Evolutionary conservation across 805 yeast species (phyloP).

Genomic region (Priceomyces medius): DNA sequence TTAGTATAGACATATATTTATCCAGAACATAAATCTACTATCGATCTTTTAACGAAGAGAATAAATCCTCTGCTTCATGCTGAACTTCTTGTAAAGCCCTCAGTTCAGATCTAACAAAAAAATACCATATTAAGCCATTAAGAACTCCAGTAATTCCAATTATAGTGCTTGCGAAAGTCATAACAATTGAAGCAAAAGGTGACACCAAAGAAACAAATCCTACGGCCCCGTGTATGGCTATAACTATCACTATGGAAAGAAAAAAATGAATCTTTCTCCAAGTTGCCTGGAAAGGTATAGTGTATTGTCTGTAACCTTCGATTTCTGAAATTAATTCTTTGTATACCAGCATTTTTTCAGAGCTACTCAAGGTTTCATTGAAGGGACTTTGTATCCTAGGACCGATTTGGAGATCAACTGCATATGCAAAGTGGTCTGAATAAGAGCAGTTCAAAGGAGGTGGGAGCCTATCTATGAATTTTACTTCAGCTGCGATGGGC

Average conservation of each 20-base stretch:
- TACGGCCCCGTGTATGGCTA: slow-evolving; percentile 53
- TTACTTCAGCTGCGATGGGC: slow-evolving; percentile 65
- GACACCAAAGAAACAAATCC: slow-evolving; percentile 57
- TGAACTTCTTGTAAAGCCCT: slow-evolving; percentile 77
- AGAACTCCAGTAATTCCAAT: slow-evolving; percentile 65
- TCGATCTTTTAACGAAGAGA: slow-evolving; percentile 8
- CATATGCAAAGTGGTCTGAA: slow-evolving; percentile 91
- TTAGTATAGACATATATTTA: too few species aligned
- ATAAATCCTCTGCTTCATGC: slow-evolving; percentile 53
- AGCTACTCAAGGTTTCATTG: neutral
- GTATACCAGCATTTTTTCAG: slow-evolving; percentile 33
- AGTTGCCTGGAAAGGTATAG: slow-evolving; percentile 56
- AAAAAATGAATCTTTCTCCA: slow-evolving; percentile 70
- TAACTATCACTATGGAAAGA: slow-evolving; percentile 42
- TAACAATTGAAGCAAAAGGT: slow-evolving; percentile 66
- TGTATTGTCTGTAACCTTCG: slow-evolving; percentile 46
- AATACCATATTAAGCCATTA: slow-evolving; percentile 73
- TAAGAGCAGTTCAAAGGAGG: slow-evolving; percentile 56
- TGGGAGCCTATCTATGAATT: slow-evolving; percentile 68
- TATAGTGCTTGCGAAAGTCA: slow-evolving; percentile 54
- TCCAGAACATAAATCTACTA: too few species aligned
- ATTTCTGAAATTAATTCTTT: slow-evolving; percentile 26
- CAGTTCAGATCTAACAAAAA: slow-evolving; percentile 79
- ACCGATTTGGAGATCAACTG: slow-evolving; percentile 26
- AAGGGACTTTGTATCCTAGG: slow-evolving; percentile 4